phyloP scores from a whole-genome alignment of 192 early-diverging fungal genomes.

The Coemansia asiatica region DNA sequence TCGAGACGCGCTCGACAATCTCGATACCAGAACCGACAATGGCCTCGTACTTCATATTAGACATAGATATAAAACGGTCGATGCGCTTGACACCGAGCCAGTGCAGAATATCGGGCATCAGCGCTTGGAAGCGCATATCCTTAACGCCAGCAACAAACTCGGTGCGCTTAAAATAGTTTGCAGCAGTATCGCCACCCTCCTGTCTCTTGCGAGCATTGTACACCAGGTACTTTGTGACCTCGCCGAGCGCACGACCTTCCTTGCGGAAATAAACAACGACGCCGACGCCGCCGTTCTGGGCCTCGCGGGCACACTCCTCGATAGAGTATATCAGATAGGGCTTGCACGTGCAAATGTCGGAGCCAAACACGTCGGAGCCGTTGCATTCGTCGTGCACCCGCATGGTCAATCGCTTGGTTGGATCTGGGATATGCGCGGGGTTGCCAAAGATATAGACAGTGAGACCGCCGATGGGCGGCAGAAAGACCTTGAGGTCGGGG shows the following conservation, averaged over 20 bases:
- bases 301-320: constrained; percentile 83
- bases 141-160: constrained; percentile 88
- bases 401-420: constrained; percentile 77
- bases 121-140: constrained; percentile 95
- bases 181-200: constrained; percentile 84
- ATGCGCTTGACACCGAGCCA: constrained; percentile 94
- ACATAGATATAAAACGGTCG: constrained; percentile 87
- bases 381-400: constrained; percentile 97
- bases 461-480: constrained; percentile 91
- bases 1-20: constrained; percentile 84
- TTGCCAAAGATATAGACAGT: constrained; percentile 94
- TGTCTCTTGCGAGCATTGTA: constrained; percentile 90
- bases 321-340: constrained; percentile 87
- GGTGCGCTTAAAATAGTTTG: constrained; percentile 85
- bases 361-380: constrained; percentile 84
- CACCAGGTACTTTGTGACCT: constrained; percentile 94
- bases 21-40: constrained; percentile 84
- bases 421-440: constrained; percentile 76
- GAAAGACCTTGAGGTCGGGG: constrained; percentile 88
- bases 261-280: constrained; percentile 97
- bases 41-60: constrained; percentile 91
- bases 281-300: constrained; percentile 88
- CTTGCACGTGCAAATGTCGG: constrained; percentile 83
- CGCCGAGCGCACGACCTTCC: constrained; percentile 91
- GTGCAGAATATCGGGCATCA: constrained; percentile 96